A percentile compares a stretch with the other conserved stretches of the same genome.
These are phyloP conservation scores for Trypanosoma theileri DNA, from an alignment of 208 protist genomes.

Conservation along the genomic window DNA sequence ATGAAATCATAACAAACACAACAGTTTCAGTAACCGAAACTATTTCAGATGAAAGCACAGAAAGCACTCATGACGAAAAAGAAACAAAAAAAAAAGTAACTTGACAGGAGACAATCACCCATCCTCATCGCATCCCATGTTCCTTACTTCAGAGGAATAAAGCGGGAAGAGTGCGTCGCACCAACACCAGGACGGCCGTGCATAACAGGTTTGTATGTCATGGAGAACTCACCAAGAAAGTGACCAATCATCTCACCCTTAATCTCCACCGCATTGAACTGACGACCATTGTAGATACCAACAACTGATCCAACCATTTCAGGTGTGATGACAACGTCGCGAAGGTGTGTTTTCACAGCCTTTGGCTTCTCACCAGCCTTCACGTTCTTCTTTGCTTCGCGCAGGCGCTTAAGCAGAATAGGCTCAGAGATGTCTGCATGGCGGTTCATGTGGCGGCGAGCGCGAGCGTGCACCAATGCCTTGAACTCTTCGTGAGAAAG, in stretches of 20 bases:
- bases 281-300: conserved; percentile 99
- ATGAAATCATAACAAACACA: too few relatives aligned
- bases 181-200: conserved; percentile 99
- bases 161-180: conserved; percentile 95
- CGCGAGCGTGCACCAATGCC: conserved; percentile 92
- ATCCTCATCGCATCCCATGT: neutral
- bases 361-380: conserved; percentile 97
- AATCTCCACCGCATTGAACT: conserved; percentile 99
- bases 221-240: conserved; percentile 99
- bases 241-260: conserved; percentile 99
- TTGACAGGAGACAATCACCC: neutral
- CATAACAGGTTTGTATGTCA: conserved; percentile 98
- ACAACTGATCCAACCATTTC: conserved; percentile 99
- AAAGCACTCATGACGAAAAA: neutral
- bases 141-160: conserved; percentile 85
- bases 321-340: conserved; percentile 99
- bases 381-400: conserved; percentile 96
- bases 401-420: conserved; percentile 96
- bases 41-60: too few relatives aligned
- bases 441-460: conserved; percentile 94
- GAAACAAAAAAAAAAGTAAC: neutral
- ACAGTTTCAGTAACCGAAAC: too few relatives aligned
- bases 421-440: conserved; percentile 91
- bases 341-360: conserved; percentile 99
- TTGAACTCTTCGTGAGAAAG: conserved; percentile 94